These are phyloP conservation scores for Fusarium burgessii DNA, from an alignment of 2,329 filamentous ascomycete species.

Conservation along the genomic window DNA sequence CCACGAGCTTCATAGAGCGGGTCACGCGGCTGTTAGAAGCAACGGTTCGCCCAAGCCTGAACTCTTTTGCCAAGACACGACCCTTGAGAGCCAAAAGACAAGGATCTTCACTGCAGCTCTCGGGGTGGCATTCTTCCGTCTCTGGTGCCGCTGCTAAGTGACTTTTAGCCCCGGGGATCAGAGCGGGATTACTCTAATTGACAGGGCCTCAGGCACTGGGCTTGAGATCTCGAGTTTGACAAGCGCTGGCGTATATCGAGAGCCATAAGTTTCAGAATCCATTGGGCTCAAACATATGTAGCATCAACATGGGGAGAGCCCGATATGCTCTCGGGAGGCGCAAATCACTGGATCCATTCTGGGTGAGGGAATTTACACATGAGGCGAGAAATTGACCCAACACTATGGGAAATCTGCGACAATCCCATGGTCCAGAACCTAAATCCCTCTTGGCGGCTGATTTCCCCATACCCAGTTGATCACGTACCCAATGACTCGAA, in stretches of 20 bases:
- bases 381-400: constrained; percentile 5
- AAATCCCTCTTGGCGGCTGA: constrained; percentile 24
- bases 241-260: constrained; percentile 30
- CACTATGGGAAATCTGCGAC: constrained; percentile 34
- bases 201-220: background rate
- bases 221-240: constrained; percentile 22
- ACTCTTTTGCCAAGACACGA: constrained; percentile 17
- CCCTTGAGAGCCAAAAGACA: background rate
- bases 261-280: constrained; percentile 16
- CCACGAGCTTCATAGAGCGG: constrained; percentile 26
- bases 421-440: constrained; percentile 32
- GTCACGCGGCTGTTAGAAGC: constrained; percentile 33
- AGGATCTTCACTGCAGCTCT: constrained; percentile 29
- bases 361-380: constrained; percentile 14
- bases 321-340: constrained; percentile 36
- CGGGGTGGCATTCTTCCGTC: constrained; percentile 29
- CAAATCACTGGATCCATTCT: constrained; percentile 21
- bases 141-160: constrained; percentile 1
- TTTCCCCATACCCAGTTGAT: constrained; percentile 30
- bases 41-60: constrained; percentile 29
- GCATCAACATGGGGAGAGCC: constrained; percentile 28
- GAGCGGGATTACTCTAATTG: constrained; percentile 13
- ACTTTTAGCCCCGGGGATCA: constrained; percentile 1
- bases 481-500: background rate
- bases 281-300: constrained; percentile 26